Evolutionary conservation across 495 filamentous ascomycete genomes (phyloP).

Genomic region (Podospora comata): DNA sequence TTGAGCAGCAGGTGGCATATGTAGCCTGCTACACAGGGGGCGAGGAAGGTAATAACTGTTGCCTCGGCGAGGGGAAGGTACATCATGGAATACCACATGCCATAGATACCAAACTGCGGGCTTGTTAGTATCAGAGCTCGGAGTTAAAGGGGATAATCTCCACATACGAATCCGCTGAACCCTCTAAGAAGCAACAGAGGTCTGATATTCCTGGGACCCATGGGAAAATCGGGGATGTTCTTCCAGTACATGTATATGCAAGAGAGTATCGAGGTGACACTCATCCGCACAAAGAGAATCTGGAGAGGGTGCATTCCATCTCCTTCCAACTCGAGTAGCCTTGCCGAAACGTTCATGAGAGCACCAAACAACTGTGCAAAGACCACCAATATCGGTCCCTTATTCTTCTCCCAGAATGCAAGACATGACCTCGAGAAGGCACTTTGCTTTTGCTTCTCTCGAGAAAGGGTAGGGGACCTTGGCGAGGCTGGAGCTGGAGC

Average conservation of each 20-base stretch:
- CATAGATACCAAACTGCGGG: conserved; percentile 64
- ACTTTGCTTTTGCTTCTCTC: conserved; percentile 1
- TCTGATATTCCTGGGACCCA: conserved; percentile 65
- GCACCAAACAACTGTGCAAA: conserved; percentile 79
- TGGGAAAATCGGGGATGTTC: conserved; percentile 62
- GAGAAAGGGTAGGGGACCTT: background rate
- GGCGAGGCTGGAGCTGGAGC: conserved; percentile 18
- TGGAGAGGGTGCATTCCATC: conserved; percentile 81
- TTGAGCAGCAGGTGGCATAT: conserved; percentile 70
- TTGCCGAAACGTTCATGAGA: conserved; percentile 81
- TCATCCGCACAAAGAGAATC: conserved; percentile 83
- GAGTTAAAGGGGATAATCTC: conserved; percentile 19
- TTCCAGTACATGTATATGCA: conserved; percentile 73
- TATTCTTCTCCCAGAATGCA: conserved; percentile 53
- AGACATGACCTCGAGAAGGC: background rate
- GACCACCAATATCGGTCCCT: conserved; percentile 70
- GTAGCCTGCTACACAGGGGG: conserved; percentile 78
- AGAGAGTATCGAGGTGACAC: conserved; percentile 65
- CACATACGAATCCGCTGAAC: conserved; percentile 61
- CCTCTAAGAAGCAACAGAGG: conserved; percentile 67
- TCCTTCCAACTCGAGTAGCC: conserved; percentile 72
- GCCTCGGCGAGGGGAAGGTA: conserved; percentile 90
- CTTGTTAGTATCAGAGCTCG: background rate
- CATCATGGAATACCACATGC: conserved; percentile 62
- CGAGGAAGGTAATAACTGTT: conserved; percentile 88